Base-by-base conservation (phyloP, 2,329 filamentous ascomycete genomes). In the Orbilia ellipsospora region DNA sequence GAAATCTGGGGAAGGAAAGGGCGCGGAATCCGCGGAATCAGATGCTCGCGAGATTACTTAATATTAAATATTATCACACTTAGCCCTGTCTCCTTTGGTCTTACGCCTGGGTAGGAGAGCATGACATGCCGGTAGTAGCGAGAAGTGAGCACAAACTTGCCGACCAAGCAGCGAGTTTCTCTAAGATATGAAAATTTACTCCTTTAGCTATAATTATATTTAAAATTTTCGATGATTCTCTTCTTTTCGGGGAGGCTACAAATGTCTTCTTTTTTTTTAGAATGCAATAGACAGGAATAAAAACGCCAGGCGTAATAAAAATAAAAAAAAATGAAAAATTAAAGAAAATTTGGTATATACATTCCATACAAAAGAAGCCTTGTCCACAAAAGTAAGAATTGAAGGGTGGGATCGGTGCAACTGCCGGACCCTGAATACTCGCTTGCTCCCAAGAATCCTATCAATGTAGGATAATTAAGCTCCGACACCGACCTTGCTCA, bases 401-500 rank as follows among this genome's bases (percentile, higher is more conserved):
- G 48, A 23, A 52, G 48, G 20, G 13, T 13, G 7, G 13, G 44
- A 13, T 48, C 44, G 44, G 20, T 40, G 26, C 45, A 55, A 65
- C 50, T 48, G 51, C 31, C 62, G 45, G 15, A 2, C 55, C 36
- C 7, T 15, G 20, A 20, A n/a, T 26, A 13, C 16, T 18, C 18
- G 44, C 48, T 52, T 13, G 16, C 48, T 52, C 16, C 23, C 15
- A 18, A 48, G 13, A 15, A n/a, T 18, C 16, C 44, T 18, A 18
- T 48, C 16, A 48, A 6, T 18, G 16, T 12, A 5, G 16, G 48
- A 52, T 13, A 13, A 52, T 18, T 52, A 52, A 50, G 72, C 72
- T 42, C 72, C 72, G 16, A 72, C 73, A 4, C 73, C 73, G 18
- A 90, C 90, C 84, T 94, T 95, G 85, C 94, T 97, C 77, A 99